phyloP scores from a whole-genome alignment of 805 yeast genomes.

The Metschnikowia henanensis region DNA sequence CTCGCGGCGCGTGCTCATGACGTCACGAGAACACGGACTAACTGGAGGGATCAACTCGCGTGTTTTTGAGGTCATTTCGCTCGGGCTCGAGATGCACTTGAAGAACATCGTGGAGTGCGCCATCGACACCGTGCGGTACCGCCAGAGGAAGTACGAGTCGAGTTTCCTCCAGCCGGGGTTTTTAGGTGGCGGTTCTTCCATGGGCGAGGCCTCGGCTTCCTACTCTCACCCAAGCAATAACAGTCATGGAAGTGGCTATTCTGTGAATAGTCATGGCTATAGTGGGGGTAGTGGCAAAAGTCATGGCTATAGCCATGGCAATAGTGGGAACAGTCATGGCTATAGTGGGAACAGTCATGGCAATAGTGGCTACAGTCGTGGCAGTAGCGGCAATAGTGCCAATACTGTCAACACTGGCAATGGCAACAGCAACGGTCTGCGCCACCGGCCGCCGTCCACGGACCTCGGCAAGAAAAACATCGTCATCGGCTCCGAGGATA shows the following conservation, averaged over 20 bases:
- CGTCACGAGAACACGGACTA: constrained; percentile 87
- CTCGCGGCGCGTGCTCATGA: constrained; percentile 70
- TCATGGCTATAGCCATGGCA: no score
- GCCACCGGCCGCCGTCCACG: constrained; percentile 7
- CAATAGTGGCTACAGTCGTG: no score
- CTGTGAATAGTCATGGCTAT: no score
- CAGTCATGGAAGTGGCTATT: no score
- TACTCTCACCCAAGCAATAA: no score
- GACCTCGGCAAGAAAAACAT: constrained; percentile 19
- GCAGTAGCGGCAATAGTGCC: no score
- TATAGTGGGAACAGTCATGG: no score
- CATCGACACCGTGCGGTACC: constrained; percentile 66
- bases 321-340: no score
- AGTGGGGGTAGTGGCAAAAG: no score
- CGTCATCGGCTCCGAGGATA: constrained; percentile 63
- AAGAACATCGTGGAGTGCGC: constrained; percentile 72
- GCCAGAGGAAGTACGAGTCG: constrained; percentile 47
- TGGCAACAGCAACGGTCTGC: neutral
- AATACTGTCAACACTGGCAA: no score
- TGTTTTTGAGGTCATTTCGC: constrained; percentile 69
- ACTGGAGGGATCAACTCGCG: constrained; percentile 77
- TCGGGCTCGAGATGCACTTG: constrained; percentile 84
- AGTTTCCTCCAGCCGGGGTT: constrained; percentile 29
- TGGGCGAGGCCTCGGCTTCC: neutral
- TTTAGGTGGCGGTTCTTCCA: constrained; percentile 12